Base-by-base conservation (phyloP, 2,329 filamentous ascomycete species). In the Fusarium siculi region DNA sequence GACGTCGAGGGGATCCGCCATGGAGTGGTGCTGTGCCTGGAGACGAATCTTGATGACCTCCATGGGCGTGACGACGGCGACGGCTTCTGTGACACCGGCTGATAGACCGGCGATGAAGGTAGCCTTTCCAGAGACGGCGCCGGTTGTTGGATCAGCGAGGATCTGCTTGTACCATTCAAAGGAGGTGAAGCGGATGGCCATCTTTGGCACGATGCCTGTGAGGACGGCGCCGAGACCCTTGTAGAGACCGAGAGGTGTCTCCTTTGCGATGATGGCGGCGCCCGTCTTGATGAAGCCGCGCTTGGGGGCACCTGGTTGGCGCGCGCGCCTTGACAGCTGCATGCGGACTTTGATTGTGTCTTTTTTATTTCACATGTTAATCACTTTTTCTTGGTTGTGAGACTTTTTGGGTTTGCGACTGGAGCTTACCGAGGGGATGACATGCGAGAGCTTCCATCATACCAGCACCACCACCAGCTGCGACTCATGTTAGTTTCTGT, bases 311-410 rank as follows among this genome's bases (percentile, higher is more conserved):
- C 96, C 96, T 63, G 95, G 95, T 68, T 91, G 89, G 75, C 93
- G 90, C 55, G 93, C 94, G 81, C 96, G 91, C 75, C 93, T 90
- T 63, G 96, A 98, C 68, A 99, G 92, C 86, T 99, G 96, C 97
- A 99, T 99, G 77, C 96, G 95, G 71, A 99, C 96, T 89, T 99
- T 98, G 87, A 98, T 97, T 68, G 95, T 98, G 84, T 98, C 94
- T 93, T 64, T 74, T 30, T 23, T 28, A 42, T 32, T 16, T 50
- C 36, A 61, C 34, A 50, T 42, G 64, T 73, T 56, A 71, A 63
- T 42, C 40, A 15, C 12, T 21, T 36, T 28, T 21, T 23, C 50
- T 39, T 25, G 12, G 12, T 47, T 23, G 21, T 18, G 8, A 11
- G 25, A 40, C 18, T 40, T 46, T 52, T 36, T 28, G 47, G 39